These are phyloP conservation scores for Micractinium sp. DNA, from an alignment of 139 green algal species.

Conservation along the genomic window DNA sequence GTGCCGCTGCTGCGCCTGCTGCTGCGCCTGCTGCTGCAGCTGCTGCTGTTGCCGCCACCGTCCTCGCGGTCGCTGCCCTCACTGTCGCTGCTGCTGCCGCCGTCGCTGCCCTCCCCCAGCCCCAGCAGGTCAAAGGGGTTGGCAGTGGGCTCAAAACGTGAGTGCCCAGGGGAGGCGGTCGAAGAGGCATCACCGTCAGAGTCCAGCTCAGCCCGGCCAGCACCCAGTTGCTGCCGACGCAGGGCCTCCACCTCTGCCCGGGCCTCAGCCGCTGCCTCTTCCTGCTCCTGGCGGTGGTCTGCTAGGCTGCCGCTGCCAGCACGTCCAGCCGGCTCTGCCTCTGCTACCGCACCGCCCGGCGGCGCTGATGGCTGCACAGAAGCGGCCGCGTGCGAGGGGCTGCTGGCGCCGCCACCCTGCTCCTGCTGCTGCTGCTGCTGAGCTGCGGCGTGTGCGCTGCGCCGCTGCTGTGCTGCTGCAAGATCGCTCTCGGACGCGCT, in stretches of 20 bases:
- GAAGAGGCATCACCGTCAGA: neutral
- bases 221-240: neutral
- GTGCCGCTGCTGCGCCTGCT: neutral
- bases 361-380: neutral
- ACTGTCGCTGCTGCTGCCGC: neutral
- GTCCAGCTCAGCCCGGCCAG: neutral
- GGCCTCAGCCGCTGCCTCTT: neutral
- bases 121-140: slow-evolving; percentile 16
- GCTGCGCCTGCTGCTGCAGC: neutral
- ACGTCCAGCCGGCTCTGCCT: neutral
- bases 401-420: neutral
- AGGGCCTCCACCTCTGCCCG: neutral
- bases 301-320: neutral
- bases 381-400: too few species aligned
- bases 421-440: neutral
- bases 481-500: slow-evolving; percentile 3
- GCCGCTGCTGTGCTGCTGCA: neutral
- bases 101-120: neutral
- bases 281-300: neutral
- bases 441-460: slow-evolving; percentile 2
- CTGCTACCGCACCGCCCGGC: too few species aligned
- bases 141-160: neutral
- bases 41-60: neutral
- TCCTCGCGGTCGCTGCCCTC: neutral
- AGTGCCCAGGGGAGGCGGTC: neutral